A percentile compares a stretch with the other conserved stretches of the same genome.
These are phyloP conservation scores for Tricholomella constricta DNA, from an alignment of 768 basidiomycete genomes.

Conservation along the genomic window DNA sequence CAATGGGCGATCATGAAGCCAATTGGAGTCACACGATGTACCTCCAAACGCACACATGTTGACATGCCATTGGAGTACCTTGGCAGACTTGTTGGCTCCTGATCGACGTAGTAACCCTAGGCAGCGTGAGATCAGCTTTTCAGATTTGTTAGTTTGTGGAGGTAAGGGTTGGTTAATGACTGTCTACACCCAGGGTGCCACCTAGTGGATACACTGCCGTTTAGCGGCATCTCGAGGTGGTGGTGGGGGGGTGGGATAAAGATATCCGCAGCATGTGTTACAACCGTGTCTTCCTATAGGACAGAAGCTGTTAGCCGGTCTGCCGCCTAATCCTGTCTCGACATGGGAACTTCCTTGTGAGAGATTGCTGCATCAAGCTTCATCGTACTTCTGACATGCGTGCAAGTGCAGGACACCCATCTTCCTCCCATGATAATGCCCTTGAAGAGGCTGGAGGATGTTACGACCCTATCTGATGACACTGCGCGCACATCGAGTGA, in stretches of 20 bases:
- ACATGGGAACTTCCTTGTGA: slow-evolving; percentile 21
- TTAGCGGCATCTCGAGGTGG: slow-evolving; percentile 5
- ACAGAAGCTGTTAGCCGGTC: slow-evolving; percentile 21
- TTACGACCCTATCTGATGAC: slow-evolving; percentile 4
- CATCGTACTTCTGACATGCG: slow-evolving; percentile 24
- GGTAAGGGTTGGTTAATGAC: neutral
- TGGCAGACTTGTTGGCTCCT: neutral
- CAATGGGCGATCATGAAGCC: neutral
- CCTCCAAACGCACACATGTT: neutral
- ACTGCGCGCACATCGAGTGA: slow-evolving; percentile 9
- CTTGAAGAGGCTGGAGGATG: slow-evolving; percentile 10
- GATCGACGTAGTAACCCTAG: slow-evolving; percentile 6
- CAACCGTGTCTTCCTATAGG: neutral
- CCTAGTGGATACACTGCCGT: neutral
- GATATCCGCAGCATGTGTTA: neutral
- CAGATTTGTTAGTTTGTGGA: neutral
- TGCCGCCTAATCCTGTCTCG: slow-evolving; percentile 12
- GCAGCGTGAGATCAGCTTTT: slow-evolving; percentile 7
- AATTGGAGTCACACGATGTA: neutral
- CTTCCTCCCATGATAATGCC: slow-evolving; percentile 20
- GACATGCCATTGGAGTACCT: slow-evolving; percentile 2
- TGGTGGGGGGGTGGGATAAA: neutral
- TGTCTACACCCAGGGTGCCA: slow-evolving; percentile 1
- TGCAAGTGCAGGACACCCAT: slow-evolving; percentile 12
- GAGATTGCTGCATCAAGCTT: slow-evolving; percentile 16